Conservation (phyloP, 116 monocot species). For the Trichopus zeylanicus region DNA sequence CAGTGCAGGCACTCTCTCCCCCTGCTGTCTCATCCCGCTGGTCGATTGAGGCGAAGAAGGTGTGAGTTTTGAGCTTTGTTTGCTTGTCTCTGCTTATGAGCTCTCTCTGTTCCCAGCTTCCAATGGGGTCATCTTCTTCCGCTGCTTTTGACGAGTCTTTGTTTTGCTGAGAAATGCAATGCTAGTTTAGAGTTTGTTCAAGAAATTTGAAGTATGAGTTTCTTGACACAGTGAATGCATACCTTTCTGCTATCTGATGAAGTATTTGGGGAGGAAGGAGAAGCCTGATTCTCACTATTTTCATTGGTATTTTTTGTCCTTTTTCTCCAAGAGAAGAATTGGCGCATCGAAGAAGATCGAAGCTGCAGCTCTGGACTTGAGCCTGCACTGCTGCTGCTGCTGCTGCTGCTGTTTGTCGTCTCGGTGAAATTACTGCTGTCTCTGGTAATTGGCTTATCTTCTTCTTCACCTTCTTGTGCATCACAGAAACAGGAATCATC, state of each 20-base stretch:
- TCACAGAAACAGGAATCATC: conserved; percentile 7
- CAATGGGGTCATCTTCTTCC: conserved; percentile 20
- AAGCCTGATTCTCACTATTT: neutral
- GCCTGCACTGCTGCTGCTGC: conserved; percentile 15
- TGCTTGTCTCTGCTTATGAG: conserved; percentile 41
- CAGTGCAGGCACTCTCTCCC: conserved; percentile 70
- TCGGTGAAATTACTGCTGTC: neutral
- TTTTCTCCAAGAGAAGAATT: conserved; percentile 21
- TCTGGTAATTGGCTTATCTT: neutral
- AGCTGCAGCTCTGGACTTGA: conserved; percentile 15
- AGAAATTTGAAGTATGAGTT: neutral
- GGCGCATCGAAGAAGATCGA: conserved; percentile 1
- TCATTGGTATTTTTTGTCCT: conserved; percentile 10
- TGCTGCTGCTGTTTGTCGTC: conserved; percentile 1
- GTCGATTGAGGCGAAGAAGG: conserved; percentile 69
- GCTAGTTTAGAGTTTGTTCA: neutral
- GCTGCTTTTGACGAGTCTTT: neutral
- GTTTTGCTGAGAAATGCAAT: neutral
- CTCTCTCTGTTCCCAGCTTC: conserved; percentile 41
- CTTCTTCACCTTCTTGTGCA: conserved; percentile 8
- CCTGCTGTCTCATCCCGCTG: conserved; percentile 50
- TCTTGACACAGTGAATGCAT: neutral
- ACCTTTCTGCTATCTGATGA: neutral
- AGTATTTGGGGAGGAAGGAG: neutral
- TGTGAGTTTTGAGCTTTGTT: conserved; percentile 32